Percentiles rank a stretch among this genome's conserved stretches.
These are phyloP conservation scores for Aspergillus novofumigatus DNA, from an alignment of 2,329 filamentous ascomycete species.

Conservation along the genomic window DNA sequence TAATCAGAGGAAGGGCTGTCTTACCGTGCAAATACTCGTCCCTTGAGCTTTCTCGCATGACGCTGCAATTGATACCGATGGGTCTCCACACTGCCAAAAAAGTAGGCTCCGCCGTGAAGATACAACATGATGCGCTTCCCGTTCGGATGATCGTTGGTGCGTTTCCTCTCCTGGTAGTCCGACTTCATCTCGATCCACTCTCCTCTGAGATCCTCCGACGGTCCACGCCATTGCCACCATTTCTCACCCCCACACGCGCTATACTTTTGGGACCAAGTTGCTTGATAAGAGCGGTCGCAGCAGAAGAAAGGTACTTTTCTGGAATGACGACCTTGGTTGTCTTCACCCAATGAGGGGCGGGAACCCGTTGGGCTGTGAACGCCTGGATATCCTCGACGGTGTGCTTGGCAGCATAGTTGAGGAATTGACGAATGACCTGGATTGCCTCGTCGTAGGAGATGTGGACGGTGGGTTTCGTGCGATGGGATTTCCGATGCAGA, in stretches of 20 bases:
- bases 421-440: constrained; percentile 78
- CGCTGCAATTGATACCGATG: constrained; percentile 98
- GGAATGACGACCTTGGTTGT: constrained; percentile 66
- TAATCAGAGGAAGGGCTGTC: constrained; percentile 4
- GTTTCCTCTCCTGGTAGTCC: constrained; percentile 70
- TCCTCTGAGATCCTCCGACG: constrained; percentile 64
- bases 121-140: constrained; percentile 83
- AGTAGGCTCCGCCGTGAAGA: constrained; percentile 91
- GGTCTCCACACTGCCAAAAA: constrained; percentile 91
- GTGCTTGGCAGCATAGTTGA: constrained; percentile 79
- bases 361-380: constrained; percentile 90
- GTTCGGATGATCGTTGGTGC: constrained; percentile 44
- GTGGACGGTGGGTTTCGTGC: constrained; percentile 79
- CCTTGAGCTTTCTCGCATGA: constrained; percentile 89
- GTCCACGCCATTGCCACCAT: constrained; percentile 84
- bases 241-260: constrained; percentile 71
- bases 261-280: constrained; percentile 78
- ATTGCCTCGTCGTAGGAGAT: constrained; percentile 94
- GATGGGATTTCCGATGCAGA: constrained; percentile 70
- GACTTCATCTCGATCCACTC: constrained; percentile 97
- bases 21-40: constrained; percentile 72
- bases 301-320: constrained; percentile 57
- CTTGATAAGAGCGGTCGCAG: constrained; percentile 63
- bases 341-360: constrained; percentile 81
- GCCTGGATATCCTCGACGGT: constrained; percentile 89